Evolutionary conservation across 345 rosid species (phyloP), one percentile per base, ranked within the genome.

Genomic region (Populus ilicifolia): DNA sequence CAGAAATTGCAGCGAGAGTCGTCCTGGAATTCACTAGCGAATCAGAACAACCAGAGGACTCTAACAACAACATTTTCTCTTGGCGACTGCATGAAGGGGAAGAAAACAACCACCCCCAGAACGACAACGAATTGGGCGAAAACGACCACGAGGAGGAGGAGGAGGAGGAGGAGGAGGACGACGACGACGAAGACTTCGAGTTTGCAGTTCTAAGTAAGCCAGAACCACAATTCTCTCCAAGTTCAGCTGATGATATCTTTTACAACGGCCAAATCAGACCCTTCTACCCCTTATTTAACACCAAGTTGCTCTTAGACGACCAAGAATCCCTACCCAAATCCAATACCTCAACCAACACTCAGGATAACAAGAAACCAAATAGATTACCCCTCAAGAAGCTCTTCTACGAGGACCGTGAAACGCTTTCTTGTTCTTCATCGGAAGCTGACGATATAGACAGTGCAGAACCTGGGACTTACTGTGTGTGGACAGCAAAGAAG

Each of bases 401-500:
- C 5, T 77, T 94, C 80, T 85, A 79, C 80, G 86, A 89, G 18
- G 97, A 94, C 0, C 88, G 87, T 2, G 90, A 89, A 65, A 69
- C 85, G 75, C 14, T 86, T 64, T 85, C 90, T 20, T 81, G 85
- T 20, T 84, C 87, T 0, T 87, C 92, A 35, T 90, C 91, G 17
- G 88, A 87, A 35, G 89, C 89, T 0, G 97, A 87, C 43, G 97
- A 92, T 23, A 77, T 90, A 0, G 86, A 84, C 25, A 83, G 86
- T 5, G 67, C 88, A 33, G 72, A 88, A 8, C 84, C 90, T 1
- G 94, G 84, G 14, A 82, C 73, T 25, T 92, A 90, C 83, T 94
- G 98, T 79, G 90, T 83, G 1, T 94, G 98, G 98, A 82, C 77
- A 29, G 94, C 97, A 0, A 89, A 86, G 48, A 75, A 71, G 30